A percentile compares a stretch with the other conserved stretches of the same genome.
Evolutionary conservation across 129 eudicot species (phyloP).

Genomic region (Silybum marianum): DNA sequence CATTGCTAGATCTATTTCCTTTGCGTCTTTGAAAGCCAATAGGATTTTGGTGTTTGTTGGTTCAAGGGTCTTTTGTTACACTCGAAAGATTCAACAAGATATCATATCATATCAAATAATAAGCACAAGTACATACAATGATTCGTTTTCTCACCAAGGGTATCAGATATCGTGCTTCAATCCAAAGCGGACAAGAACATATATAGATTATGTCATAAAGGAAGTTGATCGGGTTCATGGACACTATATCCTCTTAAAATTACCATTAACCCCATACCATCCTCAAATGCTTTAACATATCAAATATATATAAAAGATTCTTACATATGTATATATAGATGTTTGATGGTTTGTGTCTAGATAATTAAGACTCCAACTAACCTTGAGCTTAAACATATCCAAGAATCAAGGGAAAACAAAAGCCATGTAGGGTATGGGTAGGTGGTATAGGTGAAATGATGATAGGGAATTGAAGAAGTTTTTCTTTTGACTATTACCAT

Average conservation of each 20-base stretch:
- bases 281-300: not conserved
- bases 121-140: not conserved
- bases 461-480: not conserved
- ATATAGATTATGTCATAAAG: not conserved
- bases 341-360: not conserved
- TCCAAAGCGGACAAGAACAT: not conserved
- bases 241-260: no score
- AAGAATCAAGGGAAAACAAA: not conserved
- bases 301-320: not conserved
- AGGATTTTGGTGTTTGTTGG: not conserved
- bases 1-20: not conserved
- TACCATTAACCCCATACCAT: not conserved
- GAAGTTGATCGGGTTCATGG: not conserved
- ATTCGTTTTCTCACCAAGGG: not conserved
- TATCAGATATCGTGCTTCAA: not conserved
- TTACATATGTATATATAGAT: no score
- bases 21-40: not conserved
- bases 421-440: conserved; percentile 13
- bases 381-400: not conserved
- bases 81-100: no score
- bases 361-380: not conserved
- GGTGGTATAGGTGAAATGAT: conserved; percentile 27
- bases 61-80: not conserved
- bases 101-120: no score
- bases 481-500: conserved; percentile 6